Conservation (phyloP, 495 filamentous ascomycete genomes). For the Penicillium samsonianum region DNA sequence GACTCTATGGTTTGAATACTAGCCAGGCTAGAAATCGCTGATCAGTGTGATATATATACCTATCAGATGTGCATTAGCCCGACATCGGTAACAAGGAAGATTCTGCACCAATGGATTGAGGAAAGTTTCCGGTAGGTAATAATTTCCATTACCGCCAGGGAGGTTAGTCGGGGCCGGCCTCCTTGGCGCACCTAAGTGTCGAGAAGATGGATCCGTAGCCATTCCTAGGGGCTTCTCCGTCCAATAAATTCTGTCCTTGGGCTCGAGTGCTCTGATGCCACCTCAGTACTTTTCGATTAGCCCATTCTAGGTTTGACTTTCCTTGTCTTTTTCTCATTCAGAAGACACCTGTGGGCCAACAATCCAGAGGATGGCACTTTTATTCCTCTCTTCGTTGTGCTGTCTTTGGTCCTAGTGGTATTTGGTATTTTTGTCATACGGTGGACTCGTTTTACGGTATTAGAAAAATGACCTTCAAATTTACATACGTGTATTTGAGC, state of each 20-base stretch:
- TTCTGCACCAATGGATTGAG: not conserved
- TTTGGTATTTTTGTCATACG: not conserved
- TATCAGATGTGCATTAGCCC: not conserved
- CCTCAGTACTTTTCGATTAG: not conserved
- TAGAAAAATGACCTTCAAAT: not conserved
- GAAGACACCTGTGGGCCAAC: not conserved
- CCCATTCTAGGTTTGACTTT: not conserved
- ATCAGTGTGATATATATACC: not conserved
- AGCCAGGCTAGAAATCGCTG: not conserved
- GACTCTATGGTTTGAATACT: not conserved
- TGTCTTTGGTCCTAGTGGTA: not conserved
- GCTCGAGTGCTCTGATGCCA: not conserved
- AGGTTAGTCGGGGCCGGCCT: not conserved
- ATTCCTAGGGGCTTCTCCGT: not conserved
- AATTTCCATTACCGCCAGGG: not conserved
- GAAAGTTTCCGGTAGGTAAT: not conserved
- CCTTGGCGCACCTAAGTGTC: conserved; percentile 1
- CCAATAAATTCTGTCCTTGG: not conserved
- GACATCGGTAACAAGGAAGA: conserved; percentile 1
- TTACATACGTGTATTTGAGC: not conserved
- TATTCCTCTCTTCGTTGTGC: not conserved
- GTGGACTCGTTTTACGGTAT: not conserved
- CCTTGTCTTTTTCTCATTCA: not conserved
- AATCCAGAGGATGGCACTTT: not conserved
- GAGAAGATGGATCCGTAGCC: not conserved